Evolutionary conservation across 176 grass and related monocot genomes (phyloP), one percentile per base, ranked within the genome.

Genomic region (Elymus sibiricus): DNA sequence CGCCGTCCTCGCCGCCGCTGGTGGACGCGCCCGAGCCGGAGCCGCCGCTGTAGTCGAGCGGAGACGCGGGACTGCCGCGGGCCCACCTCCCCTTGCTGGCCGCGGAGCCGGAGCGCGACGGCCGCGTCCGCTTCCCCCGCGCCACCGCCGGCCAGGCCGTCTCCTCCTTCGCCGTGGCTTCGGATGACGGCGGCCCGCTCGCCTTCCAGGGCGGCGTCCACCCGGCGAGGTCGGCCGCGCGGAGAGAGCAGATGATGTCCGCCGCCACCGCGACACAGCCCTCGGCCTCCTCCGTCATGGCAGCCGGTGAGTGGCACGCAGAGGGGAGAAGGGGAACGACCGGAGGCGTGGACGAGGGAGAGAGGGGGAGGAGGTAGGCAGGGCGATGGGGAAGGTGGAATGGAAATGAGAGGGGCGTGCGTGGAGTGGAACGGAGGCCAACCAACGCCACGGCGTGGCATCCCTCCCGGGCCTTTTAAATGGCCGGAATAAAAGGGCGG

Each of bases 1-100:
- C 83, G 16, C 89, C 86, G 51, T 94, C 89, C 86, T 94, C 89
- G 60, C 85, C 88, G 85, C 85, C 87, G 88, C 93, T 95, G 10
- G 87, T 85, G 4, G 93, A 92, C 74, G 85, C 82, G 79, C 79
- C 83, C 77, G 82, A 85, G 1, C 76, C 86, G 26, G 73, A 84
- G 0, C 44, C 77, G 38, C 82, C 88, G 84, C 87, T 90, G 87
- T 77, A 92, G 67, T 95, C 90, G 0, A 95, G 79, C 0, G 93
- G 93, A 1, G 93, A 92, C 13, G 86, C 60, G 14, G 93, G 93
- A 86, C 93, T 95, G 56, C 85, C 85, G 0, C 86, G 83, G 2
- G 73, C 78, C 75, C 80, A 65, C 64, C 65, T 22, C 7, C 27
- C 74, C 68, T 82, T 24, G 1, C 69, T 24, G 0, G 11, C 63